Evolutionary conservation across 2,329 filamentous ascomycete species (phyloP), one percentile per base, ranked within the genome.

Genomic region (Incumbomyces lentus): DNA sequence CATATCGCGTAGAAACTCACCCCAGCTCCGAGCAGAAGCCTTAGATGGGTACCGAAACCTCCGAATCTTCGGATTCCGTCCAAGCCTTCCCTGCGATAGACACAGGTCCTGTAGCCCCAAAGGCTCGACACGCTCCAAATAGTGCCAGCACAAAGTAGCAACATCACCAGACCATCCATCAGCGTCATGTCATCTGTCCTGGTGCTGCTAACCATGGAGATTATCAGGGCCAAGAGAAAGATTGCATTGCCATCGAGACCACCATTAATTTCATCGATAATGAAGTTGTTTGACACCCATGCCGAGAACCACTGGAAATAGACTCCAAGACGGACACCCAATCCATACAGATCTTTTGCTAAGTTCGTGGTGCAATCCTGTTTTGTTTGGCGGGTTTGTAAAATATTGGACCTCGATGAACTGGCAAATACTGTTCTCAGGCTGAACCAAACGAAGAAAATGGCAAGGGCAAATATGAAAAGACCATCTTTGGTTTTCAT

Each of bases 201-300:
- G 2, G 47, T 49, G 40, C 47, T 48, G 38, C 22, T 39, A 16
- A 52, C 37, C 3, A 52, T 48, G 1, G 47, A 40, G 2, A 39
- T 40, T 14, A 52, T 44, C 10, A 52, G 37, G 4, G 50, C 50
- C 12, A 46, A 33, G 3, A 52, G 49, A 41, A 53, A 53, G 36
- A 53, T 53, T 30, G 51, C 50, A 29, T 53, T 53, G 26, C 46
- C 49, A 10, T 53, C 51, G 37, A 51, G 41, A 29, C 30, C 44
- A 14, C 47, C 49, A n/a, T 42, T 47, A 29, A 49, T 53, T 32
- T 49, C 47, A 29, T 44, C 44, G 13, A 40, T 30, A 18, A 48
- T 48, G 49, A 53, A 55, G 29, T 47, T 49, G 41, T 53, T 56
- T 6, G 54, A 47, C 12, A 54, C 40, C 51, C 54, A 52, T 34